A percentile compares a stretch with the other conserved stretches of the same genome.
These are phyloP conservation scores for Nymphaea thermarum DNA, from an alignment of 164 flowering plant species.

Conservation along the genomic window DNA sequence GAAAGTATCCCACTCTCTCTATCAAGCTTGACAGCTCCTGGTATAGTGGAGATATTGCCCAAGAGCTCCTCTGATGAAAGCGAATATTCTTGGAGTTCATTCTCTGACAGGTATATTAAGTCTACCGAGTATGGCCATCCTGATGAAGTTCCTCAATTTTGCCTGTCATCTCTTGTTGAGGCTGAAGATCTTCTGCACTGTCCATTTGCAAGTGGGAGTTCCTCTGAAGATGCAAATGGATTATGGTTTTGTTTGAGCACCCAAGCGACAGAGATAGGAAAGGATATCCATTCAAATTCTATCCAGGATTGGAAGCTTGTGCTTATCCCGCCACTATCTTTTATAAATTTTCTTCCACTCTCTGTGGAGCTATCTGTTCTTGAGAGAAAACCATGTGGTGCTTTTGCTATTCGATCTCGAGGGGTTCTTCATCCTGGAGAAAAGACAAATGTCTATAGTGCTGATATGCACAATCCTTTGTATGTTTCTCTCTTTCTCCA, in stretches of 20 bases:
- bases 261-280: conserved; percentile 71
- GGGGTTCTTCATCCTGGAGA: conserved; percentile 65
- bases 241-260: conserved; percentile 75
- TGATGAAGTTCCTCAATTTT: conserved; percentile 34
- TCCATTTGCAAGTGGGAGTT: conserved; percentile 35
- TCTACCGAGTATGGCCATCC: conserved; percentile 8
- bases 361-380: conserved; percentile 67
- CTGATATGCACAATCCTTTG: conserved; percentile 60
- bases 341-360: conserved; percentile 67
- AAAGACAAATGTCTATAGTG: conserved; percentile 47
- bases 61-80: conserved; percentile 13
- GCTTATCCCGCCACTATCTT: conserved; percentile 60
- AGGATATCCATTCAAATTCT: conserved; percentile 69
- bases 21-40: conserved; percentile 36
- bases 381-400: conserved; percentile 58
- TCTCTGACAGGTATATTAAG: conserved; percentile 22
- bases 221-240: conserved; percentile 35
- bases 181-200: conserved; percentile 67
- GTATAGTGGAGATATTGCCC: conserved; percentile 37
- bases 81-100: conserved; percentile 80
- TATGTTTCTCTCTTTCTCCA: conserved; percentile 81
- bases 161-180: conserved; percentile 53
- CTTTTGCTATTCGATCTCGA: conserved; percentile 44
- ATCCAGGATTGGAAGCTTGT: conserved; percentile 82
- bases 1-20: conserved; percentile 67